These are phyloP conservation scores for Solanum stenotomum DNA, from an alignment of 257 asterid species.

Conservation along the genomic window DNA sequence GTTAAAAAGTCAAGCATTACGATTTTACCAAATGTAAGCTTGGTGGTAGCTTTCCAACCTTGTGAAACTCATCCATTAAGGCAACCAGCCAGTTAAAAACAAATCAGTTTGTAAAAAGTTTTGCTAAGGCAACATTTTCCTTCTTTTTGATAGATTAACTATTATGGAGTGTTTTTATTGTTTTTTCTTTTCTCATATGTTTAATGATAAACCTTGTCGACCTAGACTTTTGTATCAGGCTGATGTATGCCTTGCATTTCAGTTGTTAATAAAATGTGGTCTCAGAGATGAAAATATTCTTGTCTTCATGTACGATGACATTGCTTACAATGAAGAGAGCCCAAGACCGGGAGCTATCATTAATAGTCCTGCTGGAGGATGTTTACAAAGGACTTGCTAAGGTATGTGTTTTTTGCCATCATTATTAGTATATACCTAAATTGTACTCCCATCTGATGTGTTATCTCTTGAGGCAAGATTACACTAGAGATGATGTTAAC, in stretches of 20 bases:
- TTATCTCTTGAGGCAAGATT: slow-evolving; percentile 53
- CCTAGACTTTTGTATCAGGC: slow-evolving; percentile 36
- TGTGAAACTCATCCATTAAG: neutral
- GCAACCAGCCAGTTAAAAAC: neutral
- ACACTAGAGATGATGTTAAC: slow-evolving; percentile 57
- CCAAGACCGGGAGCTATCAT: slow-evolving; percentile 83
- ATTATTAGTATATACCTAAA: neutral
- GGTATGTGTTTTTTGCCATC: neutral
- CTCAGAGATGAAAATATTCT: slow-evolving; percentile 80
- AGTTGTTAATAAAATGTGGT: slow-evolving; percentile 71
- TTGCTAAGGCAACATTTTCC: neutral
- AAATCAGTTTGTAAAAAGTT: neutral
- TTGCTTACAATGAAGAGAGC: slow-evolving; percentile 63
- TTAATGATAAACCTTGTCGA: neutral
- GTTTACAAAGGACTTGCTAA: slow-evolving; percentile 5
- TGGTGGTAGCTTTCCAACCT: neutral
- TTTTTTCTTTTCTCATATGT: neutral
- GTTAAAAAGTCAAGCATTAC: neutral
- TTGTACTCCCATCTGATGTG: slow-evolving; percentile 12
- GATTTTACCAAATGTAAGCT: neutral
- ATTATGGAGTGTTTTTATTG: neutral
- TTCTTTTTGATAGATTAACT: neutral
- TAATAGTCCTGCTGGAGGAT: slow-evolving; percentile 67
- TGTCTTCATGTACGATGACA: slow-evolving; percentile 84
- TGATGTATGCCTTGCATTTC: slow-evolving; percentile 89